Base-by-base conservation (phyloP, 331 rosid genomes). In the Saraca asoca region DNA sequence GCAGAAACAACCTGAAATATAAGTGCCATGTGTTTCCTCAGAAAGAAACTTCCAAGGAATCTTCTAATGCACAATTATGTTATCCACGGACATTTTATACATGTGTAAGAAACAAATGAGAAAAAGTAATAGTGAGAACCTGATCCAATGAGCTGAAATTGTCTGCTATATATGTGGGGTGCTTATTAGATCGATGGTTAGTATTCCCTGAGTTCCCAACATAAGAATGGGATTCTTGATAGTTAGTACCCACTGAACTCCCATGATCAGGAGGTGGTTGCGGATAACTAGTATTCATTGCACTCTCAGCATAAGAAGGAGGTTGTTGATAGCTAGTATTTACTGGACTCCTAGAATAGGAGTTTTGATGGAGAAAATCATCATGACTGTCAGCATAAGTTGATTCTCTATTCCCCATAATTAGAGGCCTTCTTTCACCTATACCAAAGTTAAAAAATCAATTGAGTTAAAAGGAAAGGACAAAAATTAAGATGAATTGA, bases 91-190 rank as follows among this genome's bases (percentile, higher is more conserved):
- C 35, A 15, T 38, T 33, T 64, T 37, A 16, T 6, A 9, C 31
- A 16, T 46, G 13, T 37, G 31, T 31, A 11, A 45, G 31, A 31
- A 49, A 11, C 58, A 1, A 69, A 31, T 7, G 24, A 43, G 61
- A 10, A 51, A 66, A 72, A 72, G 59, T 45, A 58, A 48, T 10
- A 52, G 42, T 10, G 45, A 66, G 33, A 57, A 94, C 98, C 98
- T 90, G 81, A 45, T 94, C 97, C 87, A 94, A 71, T 55, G 98
- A 88, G 81, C 66, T 77, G 73, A 82, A 94, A 64, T 84, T 82
- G 62, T 94, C 97, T 43, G 86, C 84, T 76, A 94, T 94, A 61
- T 35, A 39, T 7, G 81, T 51, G 14, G 79, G 57, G 2, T 74
- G 70, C 35, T 9, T 71, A 58, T 74, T 73, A 15, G 33, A 69